Percentiles rank a stretch among this genome's conserved stretches.
These are phyloP conservation scores for Venturia carpophila DNA, from an alignment of 2,329 filamentous ascomycete species.

Conservation along the genomic window DNA sequence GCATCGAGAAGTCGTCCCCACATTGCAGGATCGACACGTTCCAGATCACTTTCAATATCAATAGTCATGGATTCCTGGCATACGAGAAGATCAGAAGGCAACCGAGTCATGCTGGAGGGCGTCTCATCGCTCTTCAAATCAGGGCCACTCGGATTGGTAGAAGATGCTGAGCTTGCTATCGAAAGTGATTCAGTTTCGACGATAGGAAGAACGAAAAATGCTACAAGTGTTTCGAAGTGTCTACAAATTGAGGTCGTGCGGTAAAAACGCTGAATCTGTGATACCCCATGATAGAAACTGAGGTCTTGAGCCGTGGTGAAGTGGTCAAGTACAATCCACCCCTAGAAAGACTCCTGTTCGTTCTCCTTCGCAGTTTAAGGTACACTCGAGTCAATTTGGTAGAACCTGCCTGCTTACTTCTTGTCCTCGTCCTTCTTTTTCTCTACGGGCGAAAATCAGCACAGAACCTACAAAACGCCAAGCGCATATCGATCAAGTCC, in stretches of 20 bases:
- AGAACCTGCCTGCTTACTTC: not conserved
- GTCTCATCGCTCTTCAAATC: too few species aligned
- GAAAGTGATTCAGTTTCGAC: too few species aligned
- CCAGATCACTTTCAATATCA: not conserved
- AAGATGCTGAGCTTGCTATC: too few species aligned
- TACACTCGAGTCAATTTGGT: not conserved
- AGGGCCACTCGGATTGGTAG: too few species aligned
- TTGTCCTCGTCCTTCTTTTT: not conserved
- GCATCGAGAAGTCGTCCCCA: not conserved
- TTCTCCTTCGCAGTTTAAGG: not conserved
- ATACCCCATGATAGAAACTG: too few species aligned
- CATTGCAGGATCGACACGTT: not conserved
- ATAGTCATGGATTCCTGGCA: not conserved
- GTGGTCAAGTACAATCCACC: too few species aligned
- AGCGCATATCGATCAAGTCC: not conserved
- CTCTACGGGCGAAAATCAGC: slow-evolving; percentile 5
- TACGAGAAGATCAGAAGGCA: not conserved
- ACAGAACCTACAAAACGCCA: not conserved
- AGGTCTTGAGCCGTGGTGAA: too few species aligned
- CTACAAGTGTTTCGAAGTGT: too few species aligned
- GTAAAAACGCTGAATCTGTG: too few species aligned
- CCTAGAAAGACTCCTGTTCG: not conserved
- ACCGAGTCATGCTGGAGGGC: too few species aligned
- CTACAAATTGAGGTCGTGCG: too few species aligned
- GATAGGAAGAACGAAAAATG: too few species aligned